phyloP scores from a whole-genome alignment of 169 alveolate genomes.

The Cryptosporidium sp. region DNA sequence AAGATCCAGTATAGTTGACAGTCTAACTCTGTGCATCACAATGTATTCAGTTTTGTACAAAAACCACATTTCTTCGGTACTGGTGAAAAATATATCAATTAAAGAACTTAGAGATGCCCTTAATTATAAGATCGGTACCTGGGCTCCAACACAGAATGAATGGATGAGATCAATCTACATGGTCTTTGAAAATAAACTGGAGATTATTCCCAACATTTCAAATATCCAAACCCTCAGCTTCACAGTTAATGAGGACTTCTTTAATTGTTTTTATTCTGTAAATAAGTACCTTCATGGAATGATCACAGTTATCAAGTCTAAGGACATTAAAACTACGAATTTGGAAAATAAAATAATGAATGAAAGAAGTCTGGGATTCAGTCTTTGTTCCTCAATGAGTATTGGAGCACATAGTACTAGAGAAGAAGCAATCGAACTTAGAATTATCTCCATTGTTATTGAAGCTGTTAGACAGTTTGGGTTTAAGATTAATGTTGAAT shows the following conservation, averaged over 20 bases:
- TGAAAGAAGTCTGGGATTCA: slow-evolving; percentile 33
- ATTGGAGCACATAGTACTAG: slow-evolving; percentile 73
- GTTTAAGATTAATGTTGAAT: slow-evolving; percentile 6
- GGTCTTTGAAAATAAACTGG: slow-evolving; percentile 33
- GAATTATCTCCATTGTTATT: slow-evolving; percentile 45
- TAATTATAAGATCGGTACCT: slow-evolving; percentile 57
- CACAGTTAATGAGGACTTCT: slow-evolving; percentile 30
- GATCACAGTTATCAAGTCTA: neutral
- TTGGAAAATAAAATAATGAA: neutral
- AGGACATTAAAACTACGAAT: neutral
- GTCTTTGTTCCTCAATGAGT: slow-evolving; percentile 37
- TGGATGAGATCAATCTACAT: slow-evolving; percentile 74
- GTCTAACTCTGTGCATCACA: slow-evolving; percentile 43
- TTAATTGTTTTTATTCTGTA: slow-evolving; percentile 33
- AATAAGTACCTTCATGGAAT: slow-evolving; percentile 56
- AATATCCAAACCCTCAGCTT: slow-evolving; percentile 33
- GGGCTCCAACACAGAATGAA: slow-evolving; percentile 67
- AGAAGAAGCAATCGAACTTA: slow-evolving; percentile 58
- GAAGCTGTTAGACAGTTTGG: slow-evolving; percentile 68
- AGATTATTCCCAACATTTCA: slow-evolving; percentile 53
- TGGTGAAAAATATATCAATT: slow-evolving; percentile 14
- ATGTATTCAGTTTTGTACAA: slow-evolving; percentile 40
- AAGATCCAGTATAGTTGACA: slow-evolving; percentile 61
- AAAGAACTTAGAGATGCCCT: slow-evolving; percentile 18
- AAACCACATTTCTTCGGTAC: slow-evolving; percentile 37